Percentiles rank a stretch among this genome's conserved stretches.
phyloP scores from a whole-genome alignment of 2,329 filamentous ascomycete genomes.

The Cercospora zeina region DNA sequence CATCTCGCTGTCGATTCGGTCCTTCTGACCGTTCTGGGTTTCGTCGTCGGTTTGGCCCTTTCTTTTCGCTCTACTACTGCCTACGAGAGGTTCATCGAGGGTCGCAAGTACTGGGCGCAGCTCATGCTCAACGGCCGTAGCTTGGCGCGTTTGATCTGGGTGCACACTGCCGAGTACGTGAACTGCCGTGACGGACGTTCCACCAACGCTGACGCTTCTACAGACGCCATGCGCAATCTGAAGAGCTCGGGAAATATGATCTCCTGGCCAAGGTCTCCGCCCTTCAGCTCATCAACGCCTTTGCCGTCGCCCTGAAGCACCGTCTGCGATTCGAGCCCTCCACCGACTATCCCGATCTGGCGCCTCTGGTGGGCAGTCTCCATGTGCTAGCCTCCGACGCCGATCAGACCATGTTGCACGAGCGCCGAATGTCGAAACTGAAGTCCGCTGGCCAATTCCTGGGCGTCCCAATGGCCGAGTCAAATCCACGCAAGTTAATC shows the following conservation, averaged over 20 bases:
- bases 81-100: slow-evolving; percentile 67
- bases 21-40: slow-evolving; percentile 74
- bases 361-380: slow-evolving; percentile 68
- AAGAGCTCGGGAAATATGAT: slow-evolving; percentile 60
- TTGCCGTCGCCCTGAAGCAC: slow-evolving; percentile 76
- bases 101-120: slow-evolving; percentile 63
- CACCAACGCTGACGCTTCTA: neutral
- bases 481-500: slow-evolving; percentile 74
- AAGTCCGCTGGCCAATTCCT: slow-evolving; percentile 63
- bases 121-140: slow-evolving; percentile 59
- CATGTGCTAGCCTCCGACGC: slow-evolving; percentile 70
- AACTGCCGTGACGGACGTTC: neutral
- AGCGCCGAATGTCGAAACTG: slow-evolving; percentile 37
- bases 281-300: slow-evolving; percentile 76
- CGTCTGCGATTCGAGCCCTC: slow-evolving; percentile 81
- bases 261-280: slow-evolving; percentile 70
- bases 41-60: slow-evolving; percentile 75
- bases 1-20: slow-evolving; percentile 60
- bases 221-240: slow-evolving; percentile 51
- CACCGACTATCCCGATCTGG: slow-evolving; percentile 72
- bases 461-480: slow-evolving; percentile 72
- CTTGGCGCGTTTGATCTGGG: slow-evolving; percentile 73
- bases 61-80: slow-evolving; percentile 76
- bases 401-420: slow-evolving; percentile 47
- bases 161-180: slow-evolving; percentile 62